Base-by-base conservation (phyloP, 2,329 filamentous ascomycete species). In the Tolypocladium paradoxum region DNA sequence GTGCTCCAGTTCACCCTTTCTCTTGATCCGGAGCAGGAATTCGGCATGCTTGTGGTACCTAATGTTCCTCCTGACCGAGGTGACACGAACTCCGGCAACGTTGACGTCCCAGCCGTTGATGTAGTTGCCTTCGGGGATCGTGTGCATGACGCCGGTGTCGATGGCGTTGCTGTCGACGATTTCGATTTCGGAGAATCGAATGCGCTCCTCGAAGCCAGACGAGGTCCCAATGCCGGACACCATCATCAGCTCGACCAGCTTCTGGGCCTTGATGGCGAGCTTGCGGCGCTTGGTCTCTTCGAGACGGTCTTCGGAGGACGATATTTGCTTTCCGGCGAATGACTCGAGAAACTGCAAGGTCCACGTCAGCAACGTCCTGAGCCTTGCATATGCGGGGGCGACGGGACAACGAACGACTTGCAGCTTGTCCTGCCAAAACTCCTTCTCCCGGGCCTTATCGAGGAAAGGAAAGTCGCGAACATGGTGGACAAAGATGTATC, bases 221-320 rank as follows among this genome's bases (percentile, higher is more conserved):
- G 93, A 90, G 1, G 93, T 99, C 35, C 88, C 89, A 54, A 99
- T 87, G 37, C 93, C 93, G 8, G 92, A 97, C 9, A 99, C 93
- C 90, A 99, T 96, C 93, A 99, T 99, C 56, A 99, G 77, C 76
- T 99, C 93, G 12, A 99, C 89, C 54, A 99, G 75, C 74, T 99
- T 99, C 68, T 93, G 86, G 48, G 88, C 90, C 78, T 99, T 99
- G 62, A 85, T 77, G 4, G 93, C 92, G 58, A 99, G 74, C 70
- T 99, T 99, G 59, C 85, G 81, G 54, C 93, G 82, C 75, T 99
- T 99, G 11, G 93, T 97, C 70, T 96, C 90, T 71, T 99, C 93
- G 33, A 97, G 74, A 4, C 93, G 83, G 67, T 99, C 93, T 71
- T 97, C 93, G 6, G 92, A 96, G 6, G 91, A 95, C 2, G 92